Percentiles rank a stretch among this genome's conserved stretches.
Conservation (phyloP, 768 basidiomycete species). For the Leccinellum luteum region DNA sequence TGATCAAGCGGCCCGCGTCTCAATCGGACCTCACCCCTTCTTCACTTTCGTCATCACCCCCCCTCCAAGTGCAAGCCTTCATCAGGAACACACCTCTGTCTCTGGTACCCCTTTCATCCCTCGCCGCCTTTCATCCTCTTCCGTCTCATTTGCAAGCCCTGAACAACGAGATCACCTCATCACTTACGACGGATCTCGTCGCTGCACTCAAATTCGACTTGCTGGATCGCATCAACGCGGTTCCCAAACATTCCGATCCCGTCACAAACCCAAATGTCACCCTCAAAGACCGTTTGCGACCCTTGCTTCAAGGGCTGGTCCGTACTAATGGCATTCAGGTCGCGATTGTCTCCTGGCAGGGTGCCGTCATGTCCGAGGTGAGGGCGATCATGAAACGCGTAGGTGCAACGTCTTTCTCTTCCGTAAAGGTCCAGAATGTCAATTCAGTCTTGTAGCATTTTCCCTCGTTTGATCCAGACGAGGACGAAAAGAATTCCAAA, state of each 20-base stretch:
- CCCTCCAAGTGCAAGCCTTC: conserved; percentile 5
- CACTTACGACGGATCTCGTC: conserved; percentile 77
- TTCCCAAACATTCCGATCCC: conserved; percentile 12
- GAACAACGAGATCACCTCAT: conserved; percentile 71
- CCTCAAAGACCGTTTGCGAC: conserved; percentile 63
- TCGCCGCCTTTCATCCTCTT: conserved; percentile 71
- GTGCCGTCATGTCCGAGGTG: conserved; percentile 62
- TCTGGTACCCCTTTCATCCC: conserved; percentile 59
- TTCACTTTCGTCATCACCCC: conserved; percentile 34
- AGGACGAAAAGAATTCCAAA: conserved; percentile 42
- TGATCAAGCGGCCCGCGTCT: not conserved
- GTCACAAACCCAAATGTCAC: conserved; percentile 36
- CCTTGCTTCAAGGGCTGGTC: conserved; percentile 73
- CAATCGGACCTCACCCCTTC: conserved; percentile 23
- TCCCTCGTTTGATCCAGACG: conserved; percentile 56
- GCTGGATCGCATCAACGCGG: conserved; percentile 45
- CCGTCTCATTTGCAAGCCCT: conserved; percentile 71
- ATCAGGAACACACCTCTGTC: conserved; percentile 31
- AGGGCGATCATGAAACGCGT: conserved; percentile 58
- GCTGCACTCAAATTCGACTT: conserved; percentile 66
- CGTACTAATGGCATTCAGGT: conserved; percentile 71
- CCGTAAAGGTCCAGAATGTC: not conserved
- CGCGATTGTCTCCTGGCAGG: conserved; percentile 66
- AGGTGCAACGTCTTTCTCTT: conserved; percentile 25
- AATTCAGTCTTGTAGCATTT: conserved; percentile 43